A percentile compares a stretch with the other conserved stretches of the same genome.
Conservation (phyloP, 352 stramenopile species). For the Globisporangium parvum region DNA sequence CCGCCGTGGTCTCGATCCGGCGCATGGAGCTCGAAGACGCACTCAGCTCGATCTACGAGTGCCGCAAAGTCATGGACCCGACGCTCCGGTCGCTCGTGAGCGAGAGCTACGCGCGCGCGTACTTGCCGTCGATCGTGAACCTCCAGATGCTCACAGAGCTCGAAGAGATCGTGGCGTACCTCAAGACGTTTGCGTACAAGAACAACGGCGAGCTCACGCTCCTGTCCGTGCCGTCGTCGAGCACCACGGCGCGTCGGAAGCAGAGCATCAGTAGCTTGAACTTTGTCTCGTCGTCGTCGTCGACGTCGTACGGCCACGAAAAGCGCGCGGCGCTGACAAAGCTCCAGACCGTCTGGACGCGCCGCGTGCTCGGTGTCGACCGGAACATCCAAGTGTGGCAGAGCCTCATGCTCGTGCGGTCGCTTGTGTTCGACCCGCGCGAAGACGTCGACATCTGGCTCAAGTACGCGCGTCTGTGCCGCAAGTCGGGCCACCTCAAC, state of each 20-base stretch:
- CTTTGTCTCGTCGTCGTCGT: constrained; percentile 69
- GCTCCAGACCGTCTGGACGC: constrained; percentile 78
- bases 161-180: constrained; percentile 85
- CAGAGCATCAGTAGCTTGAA: constrained; percentile 79
- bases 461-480: constrained; percentile 90
- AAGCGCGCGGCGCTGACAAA: constrained; percentile 68
- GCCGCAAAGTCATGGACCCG: constrained; percentile 93
- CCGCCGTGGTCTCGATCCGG: constrained; percentile 93
- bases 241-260: constrained; percentile 39
- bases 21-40: constrained; percentile 91
- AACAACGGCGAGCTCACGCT: constrained; percentile 78
- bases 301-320: constrained; percentile 64
- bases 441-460: constrained; percentile 94
- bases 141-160: constrained; percentile 97
- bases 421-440: constrained; percentile 83
- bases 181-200: constrained; percentile 72
- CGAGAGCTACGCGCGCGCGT: constrained; percentile 96
- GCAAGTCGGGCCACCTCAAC: constrained; percentile 87
- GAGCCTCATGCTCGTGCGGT: constrained; percentile 94
- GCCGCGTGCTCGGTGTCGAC: constrained; percentile 92
- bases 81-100: constrained; percentile 96
- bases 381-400: constrained; percentile 93
- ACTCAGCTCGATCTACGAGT: constrained; percentile 89
- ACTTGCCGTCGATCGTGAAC: constrained; percentile 95
- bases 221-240: constrained; percentile 36